Base-by-base conservation (phyloP, 2,329 filamentous ascomycete genomes). In the Clarireedia hainanense region DNA sequence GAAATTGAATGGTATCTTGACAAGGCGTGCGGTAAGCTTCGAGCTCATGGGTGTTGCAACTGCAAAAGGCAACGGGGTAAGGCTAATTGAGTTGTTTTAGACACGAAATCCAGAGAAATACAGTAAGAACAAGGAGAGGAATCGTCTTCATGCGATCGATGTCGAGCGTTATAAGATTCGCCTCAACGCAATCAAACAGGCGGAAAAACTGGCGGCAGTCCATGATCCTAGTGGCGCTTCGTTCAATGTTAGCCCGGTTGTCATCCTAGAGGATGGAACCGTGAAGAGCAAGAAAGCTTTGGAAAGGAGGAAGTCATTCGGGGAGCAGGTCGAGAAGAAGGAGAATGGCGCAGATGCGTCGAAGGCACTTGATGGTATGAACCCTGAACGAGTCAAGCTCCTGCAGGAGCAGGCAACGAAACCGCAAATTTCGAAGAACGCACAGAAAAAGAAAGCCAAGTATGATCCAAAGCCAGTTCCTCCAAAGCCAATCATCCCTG, bases 71-170 rank as follows among this genome's bases (percentile, higher is more conserved):
- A 9, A 49, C 10, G 5, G 24, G 4, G 27, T 27, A 34, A 1
- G 27, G 24, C 52, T 55, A 26, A 55, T 50, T 10, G 10, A 36
- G 52, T 30, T 6, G 10, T 34, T 26, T 12, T 42, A 68, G 67
- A 70, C 65, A 24, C 61, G 63, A 47, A 70, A 69, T 49, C 62
- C 63, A 24, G 67, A 70, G 52, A 70, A 70, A 57, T 70, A 69
- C 47, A 58, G 55, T 55, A 70, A 68, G 43, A 70, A 70, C 39
- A 63, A 67, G 36, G 68, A 69, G n/a, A 65, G 67, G 6, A 70
- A 70, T 52, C 60, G 60, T 23, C 47, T 61, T 45, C 65, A 68
- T 17, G 62, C 56, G 20, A 68, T 70, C 47, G 63, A 67, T n/a
- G 24, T 57, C 14, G 68, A 70, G 58, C 61, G 68, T 37, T 60